Evolutionary conservation across 2,329 filamentous ascomycete species (phyloP), one percentile per base, ranked within the genome.

Genomic region (Paracoccidioides lutzii): DNA sequence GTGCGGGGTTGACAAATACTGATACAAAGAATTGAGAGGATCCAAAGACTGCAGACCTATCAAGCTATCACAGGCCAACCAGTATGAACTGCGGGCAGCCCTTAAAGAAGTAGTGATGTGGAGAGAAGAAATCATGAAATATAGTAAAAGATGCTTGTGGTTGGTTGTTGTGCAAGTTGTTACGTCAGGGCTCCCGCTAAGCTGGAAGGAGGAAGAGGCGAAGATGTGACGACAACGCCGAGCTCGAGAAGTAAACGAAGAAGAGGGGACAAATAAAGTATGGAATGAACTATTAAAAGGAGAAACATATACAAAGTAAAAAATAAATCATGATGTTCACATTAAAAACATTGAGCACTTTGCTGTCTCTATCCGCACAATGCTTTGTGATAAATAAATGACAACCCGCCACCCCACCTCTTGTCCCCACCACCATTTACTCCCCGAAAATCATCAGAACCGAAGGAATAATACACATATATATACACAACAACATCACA

Each of bases 401-500:
- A 37, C 46, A 12, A 37, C 46, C 33, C 5, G 3, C 28, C 14
- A 15, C 6, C 33, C 46, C 30, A 28, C 33, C 14, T 8, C n/a
- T 7, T 28, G 46, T 32, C 14, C 28, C 44, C 12, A 12, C 14
- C 15, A 4, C 9, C 44, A 46, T 5, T 44, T 44, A 15, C 42
- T 12, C 22, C 37, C 5, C 15, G 4, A 10, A 33, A 42, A 41
- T 33, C 50, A 1, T 38, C 38, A n/a, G 50, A 15, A 6, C n/a
- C 2, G 28, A 53, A 53, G 22, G 22, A 22, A 22, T 22, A 37
- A 45, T 5, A 8, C 10, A 53, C 10, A 53, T 28, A 44, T 32
- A 43, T 30, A 53, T 30, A 37, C 40, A 14, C 12, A 37, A 44
- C 7, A 40, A 32, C 22, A 28, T 52, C 53, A 61, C 38, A 61